phyloP scores from a whole-genome alignment of 495 filamentous ascomycete genomes.

The Penicillium egyptiacum region DNA sequence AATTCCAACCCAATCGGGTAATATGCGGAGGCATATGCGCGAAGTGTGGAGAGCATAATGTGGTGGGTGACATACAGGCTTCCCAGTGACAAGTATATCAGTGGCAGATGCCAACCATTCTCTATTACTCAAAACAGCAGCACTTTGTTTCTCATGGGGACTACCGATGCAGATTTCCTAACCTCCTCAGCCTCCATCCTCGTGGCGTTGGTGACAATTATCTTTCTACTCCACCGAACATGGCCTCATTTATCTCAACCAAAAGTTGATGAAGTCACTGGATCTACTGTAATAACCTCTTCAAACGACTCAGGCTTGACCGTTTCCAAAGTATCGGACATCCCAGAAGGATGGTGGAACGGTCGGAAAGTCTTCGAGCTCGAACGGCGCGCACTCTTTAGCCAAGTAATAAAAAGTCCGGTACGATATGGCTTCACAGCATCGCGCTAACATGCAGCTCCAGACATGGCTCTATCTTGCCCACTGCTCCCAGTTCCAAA shows the following conservation, averaged over 20 bases:
- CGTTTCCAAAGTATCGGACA: slow-evolving; percentile 38
- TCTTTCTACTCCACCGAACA: slow-evolving; percentile 14
- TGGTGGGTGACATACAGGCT: slow-evolving; percentile 21
- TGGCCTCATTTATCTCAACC: slow-evolving; percentile 13
- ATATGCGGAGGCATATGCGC: slow-evolving; percentile 6
- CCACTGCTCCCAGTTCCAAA: slow-evolving; percentile 45
- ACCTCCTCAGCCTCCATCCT: slow-evolving; percentile 17
- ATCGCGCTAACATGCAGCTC: not conserved
- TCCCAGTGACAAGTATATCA: slow-evolving; percentile 22
- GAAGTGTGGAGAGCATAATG: slow-evolving; percentile 19
- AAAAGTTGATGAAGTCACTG: slow-evolving; percentile 1
- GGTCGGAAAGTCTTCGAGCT: slow-evolving; percentile 48
- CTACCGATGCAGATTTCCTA: slow-evolving; percentile 13
- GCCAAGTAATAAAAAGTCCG: slow-evolving; percentile 30
- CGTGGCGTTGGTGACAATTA: slow-evolving; percentile 17
- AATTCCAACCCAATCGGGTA: slow-evolving; percentile 31
- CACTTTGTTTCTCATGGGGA: slow-evolving; percentile 17
- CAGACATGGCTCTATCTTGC: slow-evolving; percentile 52
- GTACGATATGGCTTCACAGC: not conserved
- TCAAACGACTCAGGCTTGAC: not conserved
- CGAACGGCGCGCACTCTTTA: slow-evolving; percentile 54
- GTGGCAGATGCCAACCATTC: not conserved
- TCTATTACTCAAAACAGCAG: not conserved
- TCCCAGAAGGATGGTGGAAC: slow-evolving; percentile 50
- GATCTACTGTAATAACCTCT: not conserved